Base-by-base conservation (phyloP, 2,329 filamentous ascomycete genomes). In the Phoma sp. region DNA sequence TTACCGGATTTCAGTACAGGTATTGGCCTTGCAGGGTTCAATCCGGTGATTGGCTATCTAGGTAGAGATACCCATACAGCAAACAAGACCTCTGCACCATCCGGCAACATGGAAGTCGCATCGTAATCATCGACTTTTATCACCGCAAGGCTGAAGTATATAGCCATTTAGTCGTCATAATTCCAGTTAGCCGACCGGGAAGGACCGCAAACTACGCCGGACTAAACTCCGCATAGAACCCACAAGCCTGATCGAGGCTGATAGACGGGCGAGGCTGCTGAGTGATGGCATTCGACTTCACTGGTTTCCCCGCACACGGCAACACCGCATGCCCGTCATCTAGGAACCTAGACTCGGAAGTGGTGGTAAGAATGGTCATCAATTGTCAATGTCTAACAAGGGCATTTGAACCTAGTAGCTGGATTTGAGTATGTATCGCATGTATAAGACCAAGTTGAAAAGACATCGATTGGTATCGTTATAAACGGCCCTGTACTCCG, bases 251-350 rank as follows among this genome's bases (percentile, higher is more conserved):
- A 42, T 47, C 26, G 32, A 53, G 43, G 43, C 25, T 47, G 38
- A 53, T 38, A 14, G 38, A 28, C 26, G 38, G 37, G 37, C 38
- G 32, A 48, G 30, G 30, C 36, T 47, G 9, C 37, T 53, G 30
- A 47, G n/a, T n/a, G n/a, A n/a, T 43, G 43, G 38, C 50, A 38
- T 43, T 47, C 26, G 11, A 28, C 37, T 17, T 43, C 32, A n/a
- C 26, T 43, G 26, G 2, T 39, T 53, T 53, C 50, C 43, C 50
- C 43, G 38, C 43, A 48, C 43, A 39, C 38, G 36, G 34, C n/a
- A 39, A 17, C 7, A 20, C 12, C n/a, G 10, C 40, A 46, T 18
- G 34, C 28, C 29, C 30, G 23, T 46, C 21, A 39, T 11, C 7
- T 33, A 47, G 30, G n/a, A 23, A 43, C 18, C 28, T 45, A 54